Evolutionary conservation across 441 rosid species (phyloP).

Genomic region (Adansonia rubrostipa): DNA sequence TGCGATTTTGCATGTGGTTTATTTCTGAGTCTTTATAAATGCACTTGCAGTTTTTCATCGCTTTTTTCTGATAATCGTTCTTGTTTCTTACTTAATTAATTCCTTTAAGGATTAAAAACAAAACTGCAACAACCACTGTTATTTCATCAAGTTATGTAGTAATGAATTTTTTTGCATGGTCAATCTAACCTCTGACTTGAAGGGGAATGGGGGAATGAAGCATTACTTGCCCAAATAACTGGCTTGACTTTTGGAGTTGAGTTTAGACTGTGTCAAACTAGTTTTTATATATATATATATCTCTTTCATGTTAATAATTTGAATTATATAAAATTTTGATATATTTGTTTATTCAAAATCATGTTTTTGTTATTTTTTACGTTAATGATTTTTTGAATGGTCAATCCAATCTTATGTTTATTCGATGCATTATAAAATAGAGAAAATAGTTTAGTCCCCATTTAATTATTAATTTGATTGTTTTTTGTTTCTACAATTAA

Average conservation of each 20-base stretch:
- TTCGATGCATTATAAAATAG: no score
- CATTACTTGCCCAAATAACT: constrained; percentile 4
- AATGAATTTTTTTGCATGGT: neutral
- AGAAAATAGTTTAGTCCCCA: no score
- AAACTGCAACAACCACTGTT: neutral
- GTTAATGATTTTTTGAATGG: no score
- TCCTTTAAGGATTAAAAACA: constrained; percentile 10
- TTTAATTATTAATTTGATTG: no score
- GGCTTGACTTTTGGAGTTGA: neutral
- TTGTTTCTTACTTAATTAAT: neutral
- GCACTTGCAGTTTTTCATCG: constrained; percentile 8
- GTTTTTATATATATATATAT: no score
- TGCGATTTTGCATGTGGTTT: constrained; percentile 32
- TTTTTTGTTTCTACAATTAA: no score
- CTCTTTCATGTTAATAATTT: no score
- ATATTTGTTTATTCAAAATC: no score
- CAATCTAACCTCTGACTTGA: neutral
- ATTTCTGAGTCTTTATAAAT: neutral
- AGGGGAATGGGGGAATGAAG: neutral
- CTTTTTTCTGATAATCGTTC: neutral
- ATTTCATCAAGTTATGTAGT: neutral
- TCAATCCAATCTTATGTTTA: no score
- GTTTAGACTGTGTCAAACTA: no score
- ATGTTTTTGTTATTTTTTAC: no score
- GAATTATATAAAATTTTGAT: no score